phyloP scores from a whole-genome alignment of 345 rosid genomes.

The Nephelium lappaceum region DNA sequence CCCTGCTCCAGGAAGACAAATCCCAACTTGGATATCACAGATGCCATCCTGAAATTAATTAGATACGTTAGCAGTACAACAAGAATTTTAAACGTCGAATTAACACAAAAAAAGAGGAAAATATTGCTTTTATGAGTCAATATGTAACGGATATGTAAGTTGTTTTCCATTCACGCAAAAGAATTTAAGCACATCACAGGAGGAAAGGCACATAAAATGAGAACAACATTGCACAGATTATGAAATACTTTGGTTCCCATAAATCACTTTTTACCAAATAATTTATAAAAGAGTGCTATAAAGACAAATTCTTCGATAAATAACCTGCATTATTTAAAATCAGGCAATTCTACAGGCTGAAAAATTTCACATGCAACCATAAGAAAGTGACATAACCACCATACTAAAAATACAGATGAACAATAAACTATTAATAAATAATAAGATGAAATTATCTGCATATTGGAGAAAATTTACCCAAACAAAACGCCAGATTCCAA shows the following conservation, averaged over 20 bases:
- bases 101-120: not conserved
- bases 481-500: conserved; percentile 94
- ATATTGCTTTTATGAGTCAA: not conserved
- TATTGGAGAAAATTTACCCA: conserved; percentile 56
- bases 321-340: not conserved
- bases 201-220: not conserved
- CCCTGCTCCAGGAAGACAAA: conserved; percentile 89
- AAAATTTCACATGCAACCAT: not conserved
- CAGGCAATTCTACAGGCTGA: not conserved
- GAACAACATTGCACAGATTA: not conserved
- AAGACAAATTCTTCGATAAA: not conserved
- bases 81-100: not conserved
- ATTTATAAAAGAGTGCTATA: not conserved
- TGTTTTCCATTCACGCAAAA: not conserved
- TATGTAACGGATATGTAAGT: not conserved
- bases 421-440: not conserved
- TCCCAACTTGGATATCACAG: conserved; percentile 98
- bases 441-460: not conserved
- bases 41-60: conserved; percentile 78
- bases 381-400: conserved; percentile 7
- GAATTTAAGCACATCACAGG: not conserved
- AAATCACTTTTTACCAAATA: not conserved
- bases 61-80: conserved; percentile 16
- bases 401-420: not conserved
- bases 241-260: not conserved